phyloP scores from a whole-genome alignment of 306 rosid genomes.

The Dryas octopetala region DNA sequence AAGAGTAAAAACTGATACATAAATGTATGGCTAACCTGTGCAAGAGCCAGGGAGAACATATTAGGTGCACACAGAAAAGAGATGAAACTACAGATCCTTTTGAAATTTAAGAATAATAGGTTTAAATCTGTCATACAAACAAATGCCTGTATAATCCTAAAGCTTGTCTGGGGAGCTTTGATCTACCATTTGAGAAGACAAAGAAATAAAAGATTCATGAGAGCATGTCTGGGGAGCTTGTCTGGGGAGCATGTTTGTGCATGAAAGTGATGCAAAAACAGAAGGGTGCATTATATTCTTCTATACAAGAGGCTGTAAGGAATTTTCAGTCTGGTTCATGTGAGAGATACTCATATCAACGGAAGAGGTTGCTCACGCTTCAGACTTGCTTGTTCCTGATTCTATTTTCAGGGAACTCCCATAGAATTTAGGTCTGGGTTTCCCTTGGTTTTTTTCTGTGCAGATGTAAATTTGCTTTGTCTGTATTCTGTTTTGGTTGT shows the following conservation, averaged over 20 bases:
- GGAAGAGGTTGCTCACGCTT: background rate
- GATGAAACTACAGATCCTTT: background rate
- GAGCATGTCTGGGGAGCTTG: no score
- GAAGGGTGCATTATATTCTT: background rate
- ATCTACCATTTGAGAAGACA: background rate
- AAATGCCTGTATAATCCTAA: background rate
- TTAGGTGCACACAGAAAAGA: background rate
- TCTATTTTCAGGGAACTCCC: background rate
- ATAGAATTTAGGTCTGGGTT: background rate
- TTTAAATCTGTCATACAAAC: background rate
- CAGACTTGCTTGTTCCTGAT: background rate
- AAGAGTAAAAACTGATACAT: background rate
- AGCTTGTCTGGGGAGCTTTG: background rate
- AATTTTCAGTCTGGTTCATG: background rate
- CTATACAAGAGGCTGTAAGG: background rate
- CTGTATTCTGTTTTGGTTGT: background rate
- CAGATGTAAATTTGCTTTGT: background rate
- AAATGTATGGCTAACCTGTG: background rate
- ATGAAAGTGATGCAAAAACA: background rate
- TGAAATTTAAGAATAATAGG: background rate
- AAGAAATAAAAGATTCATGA: no score
- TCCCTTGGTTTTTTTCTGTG: background rate
- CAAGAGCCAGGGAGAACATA: constrained; percentile 5
- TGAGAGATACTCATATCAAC: background rate
- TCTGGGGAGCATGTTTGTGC: no score